Evolutionary conservation across 495 filamentous ascomycete species (phyloP).

Genomic region (Chaetomium tenue): DNA sequence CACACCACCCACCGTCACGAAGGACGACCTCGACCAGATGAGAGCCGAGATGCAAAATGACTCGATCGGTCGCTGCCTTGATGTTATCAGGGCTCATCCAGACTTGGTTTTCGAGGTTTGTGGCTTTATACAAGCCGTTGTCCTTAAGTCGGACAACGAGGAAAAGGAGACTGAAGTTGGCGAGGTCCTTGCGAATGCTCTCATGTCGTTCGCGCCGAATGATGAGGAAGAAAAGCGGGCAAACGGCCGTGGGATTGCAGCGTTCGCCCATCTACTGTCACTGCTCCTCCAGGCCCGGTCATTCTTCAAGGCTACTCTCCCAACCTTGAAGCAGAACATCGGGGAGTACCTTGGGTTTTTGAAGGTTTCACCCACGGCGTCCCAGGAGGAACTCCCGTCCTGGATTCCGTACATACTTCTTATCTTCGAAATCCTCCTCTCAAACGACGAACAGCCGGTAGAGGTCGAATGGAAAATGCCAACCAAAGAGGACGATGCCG

Average conservation of each 20-base stretch:
- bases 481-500: conserved; percentile 51
- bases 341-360: conserved; percentile 74
- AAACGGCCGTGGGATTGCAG: conserved; percentile 60
- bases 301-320: conserved; percentile 76
- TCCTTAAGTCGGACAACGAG: conserved; percentile 65
- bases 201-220: conserved; percentile 77
- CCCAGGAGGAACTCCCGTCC: conserved; percentile 71
- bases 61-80: conserved; percentile 83
- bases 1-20: conserved; percentile 43
- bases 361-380: conserved; percentile 63
- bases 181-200: conserved; percentile 76
- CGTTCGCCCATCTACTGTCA: conserved; percentile 89
- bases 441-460: conserved; percentile 77
- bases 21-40: conserved; percentile 81
- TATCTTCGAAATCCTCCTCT: conserved; percentile 82
- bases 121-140: conserved; percentile 75
- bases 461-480: conserved; percentile 72
- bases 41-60: conserved; percentile 68
- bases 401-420: conserved; percentile 92
- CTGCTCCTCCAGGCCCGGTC: conserved; percentile 76
- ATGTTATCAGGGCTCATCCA: conserved; percentile 82
- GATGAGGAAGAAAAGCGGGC: conserved; percentile 77
- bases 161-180: conserved; percentile 71
- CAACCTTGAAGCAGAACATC: conserved; percentile 77
- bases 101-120: conserved; percentile 89